Evolutionary conservation across 768 basidiomycete genomes (phyloP), one percentile per base, ranked within the genome.

Genomic region (Cystobasidium ongulense): DNA sequence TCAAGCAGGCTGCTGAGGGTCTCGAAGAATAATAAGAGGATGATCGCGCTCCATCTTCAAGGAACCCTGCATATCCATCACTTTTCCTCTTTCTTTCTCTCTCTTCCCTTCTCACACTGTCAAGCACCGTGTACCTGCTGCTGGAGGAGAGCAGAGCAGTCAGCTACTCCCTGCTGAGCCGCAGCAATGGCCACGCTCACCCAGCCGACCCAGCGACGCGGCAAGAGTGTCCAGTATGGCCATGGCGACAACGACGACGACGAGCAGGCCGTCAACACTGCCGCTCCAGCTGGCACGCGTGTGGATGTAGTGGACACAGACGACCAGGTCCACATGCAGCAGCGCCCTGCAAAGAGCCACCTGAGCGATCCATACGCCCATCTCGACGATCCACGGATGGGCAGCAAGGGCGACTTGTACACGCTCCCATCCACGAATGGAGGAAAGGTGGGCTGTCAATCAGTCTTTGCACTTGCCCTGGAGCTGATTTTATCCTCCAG

Each of bases 151-250:
- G n/a, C n/a, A n/a, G n/a, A n/a, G n/a, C n/a, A n/a, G n/a, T n/a
- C n/a, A n/a, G n/a, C n/a, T n/a, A n/a, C n/a, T n/a, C n/a, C n/a
- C n/a, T n/a, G n/a, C n/a, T n/a, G n/a, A n/a, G n/a, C n/a, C n/a
- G n/a, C n/a, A n/a, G n/a, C 15, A n/a, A 71, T 71, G 68, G 68
- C 68, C 25, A 31, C 68, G 25, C 68, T 71, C 8, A 71, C 68
- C 33, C 68, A 71, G 68, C 68, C 68, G 18, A 71, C 68, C 8
- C 68, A 71, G 68, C 68, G 68, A 23, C 50, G 68, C 21, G 68
- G 63, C 63, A 64, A 64, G 43, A 68, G 66, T 31, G 66, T 39
- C 63, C 38, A 39, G 23, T 46, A 64, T n/a, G 17, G 33, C 36
- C n/a, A 38, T 1, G 31, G 31, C 17, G 63, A 64, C 36, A 39